Evolutionary conservation across 2,329 filamentous ascomycete species (phyloP), one percentile per base, ranked within the genome.

Genomic region (Fusarium coffeatum): DNA sequence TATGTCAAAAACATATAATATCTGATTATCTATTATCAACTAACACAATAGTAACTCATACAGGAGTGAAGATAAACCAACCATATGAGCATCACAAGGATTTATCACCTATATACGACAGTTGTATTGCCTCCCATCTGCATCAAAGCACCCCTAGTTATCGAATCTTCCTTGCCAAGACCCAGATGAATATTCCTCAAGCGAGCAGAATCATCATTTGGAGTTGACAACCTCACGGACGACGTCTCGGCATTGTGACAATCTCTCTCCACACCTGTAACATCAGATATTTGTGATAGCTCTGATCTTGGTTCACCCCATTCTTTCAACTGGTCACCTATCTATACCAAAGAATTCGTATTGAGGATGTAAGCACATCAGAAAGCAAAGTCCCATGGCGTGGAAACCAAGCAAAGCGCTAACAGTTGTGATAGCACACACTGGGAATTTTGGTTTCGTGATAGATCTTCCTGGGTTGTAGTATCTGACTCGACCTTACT

Each of bases 321-420:
- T 27, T 69, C 65, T 32, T 59, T 53, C 12, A 69, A 40, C 11
- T 67, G 58, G 1, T 47, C 48, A 2, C 54, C 60, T 2, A 64
- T 57, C 18, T 57, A 50, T 5, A 42, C 32, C n/a, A 72, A 8
- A 5, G 60, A 30, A n/a, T 71, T 59, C 0, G 68, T 66, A 23
- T 71, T 58, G 8, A 73, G 47, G 13, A 32, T 34, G 2, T n/a
- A 28, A 28, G 5, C 6, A 15, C 32, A 64, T 47, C 25, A 72
- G 18, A 3, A 27, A 16, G 4, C 25, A 43, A 5, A 72, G 34
- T 3, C 47, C 46, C 4, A 61, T 2, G 8, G 30, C 56, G 18
- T 73, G 55, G 4, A 72, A 9, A 6, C 56, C 41, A 2, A 73
- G 41, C 0, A 72, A 12, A 5, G 50, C 1, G 6, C 50, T 59